A percentile compares a stretch with the other conserved stretches of the same genome.
Conservation (phyloP, 164 flowering plant species). For the Euptelea pleiosperma region DNA sequence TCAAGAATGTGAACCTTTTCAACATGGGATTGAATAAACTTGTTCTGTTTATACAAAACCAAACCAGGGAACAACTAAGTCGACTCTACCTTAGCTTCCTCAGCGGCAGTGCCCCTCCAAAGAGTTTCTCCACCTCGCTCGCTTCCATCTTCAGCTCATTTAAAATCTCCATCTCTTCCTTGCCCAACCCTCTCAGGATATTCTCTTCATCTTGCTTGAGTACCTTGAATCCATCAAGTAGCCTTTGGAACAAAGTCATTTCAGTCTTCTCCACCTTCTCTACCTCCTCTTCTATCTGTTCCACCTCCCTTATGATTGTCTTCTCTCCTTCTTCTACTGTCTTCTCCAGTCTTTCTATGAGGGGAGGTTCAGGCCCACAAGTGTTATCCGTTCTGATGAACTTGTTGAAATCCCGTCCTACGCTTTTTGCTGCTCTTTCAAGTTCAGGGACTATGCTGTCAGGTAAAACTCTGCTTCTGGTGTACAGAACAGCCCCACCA, state of each 20-base stretch:
- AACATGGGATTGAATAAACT: not conserved
- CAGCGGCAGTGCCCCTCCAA: conserved; percentile 73
- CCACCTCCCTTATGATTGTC: conserved; percentile 66
- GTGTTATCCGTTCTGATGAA: conserved; percentile 82
- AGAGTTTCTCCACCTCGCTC: conserved; percentile 70
- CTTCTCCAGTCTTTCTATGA: conserved; percentile 83
- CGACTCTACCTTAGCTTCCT: conserved; percentile 61
- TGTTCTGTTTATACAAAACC: not conserved
- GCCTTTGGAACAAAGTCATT: conserved; percentile 52
- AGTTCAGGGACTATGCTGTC: conserved; percentile 79
- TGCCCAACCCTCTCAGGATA: conserved; percentile 49
- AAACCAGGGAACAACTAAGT: not conserved
- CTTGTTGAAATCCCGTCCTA: conserved; percentile 71
- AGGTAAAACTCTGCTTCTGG: conserved; percentile 76
- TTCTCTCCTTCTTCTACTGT: conserved; percentile 86
- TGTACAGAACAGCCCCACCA: conserved; percentile 90
- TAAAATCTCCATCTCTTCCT: conserved; percentile 82
- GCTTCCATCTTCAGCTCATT: conserved; percentile 80
- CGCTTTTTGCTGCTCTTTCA: conserved; percentile 67
- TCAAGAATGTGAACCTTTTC: not conserved
- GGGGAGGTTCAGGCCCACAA: conserved; percentile 92
- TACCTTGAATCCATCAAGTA: conserved; percentile 70
- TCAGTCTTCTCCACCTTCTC: conserved; percentile 69
- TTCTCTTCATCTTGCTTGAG: conserved; percentile 61
- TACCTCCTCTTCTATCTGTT: conserved; percentile 64